phyloP scores from a whole-genome alignment of 2,329 filamentous ascomycete species.

The Botrytis squamosa region DNA sequence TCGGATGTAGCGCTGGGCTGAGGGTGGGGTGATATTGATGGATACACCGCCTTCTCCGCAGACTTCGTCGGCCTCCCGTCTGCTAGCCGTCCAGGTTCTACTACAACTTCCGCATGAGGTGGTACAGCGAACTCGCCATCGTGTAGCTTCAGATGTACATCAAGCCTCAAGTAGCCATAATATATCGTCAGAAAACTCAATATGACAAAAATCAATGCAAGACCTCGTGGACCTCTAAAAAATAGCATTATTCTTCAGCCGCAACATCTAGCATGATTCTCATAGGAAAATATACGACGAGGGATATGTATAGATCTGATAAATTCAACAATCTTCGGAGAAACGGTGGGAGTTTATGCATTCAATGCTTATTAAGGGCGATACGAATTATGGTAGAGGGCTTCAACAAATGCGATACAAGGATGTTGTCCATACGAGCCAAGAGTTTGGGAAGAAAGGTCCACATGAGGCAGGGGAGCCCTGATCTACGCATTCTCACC shows the following conservation, averaged over 20 bases:
- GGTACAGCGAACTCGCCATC: not conserved
- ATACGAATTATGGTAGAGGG: not conserved
- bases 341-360: not conserved
- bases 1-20: not conserved
- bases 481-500: not conserved
- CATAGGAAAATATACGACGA: not conserved
- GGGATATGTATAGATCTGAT: slow-evolving; percentile 1
- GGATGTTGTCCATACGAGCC: not conserved
- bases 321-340: not conserved
- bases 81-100: not conserved
- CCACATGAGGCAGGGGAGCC: not conserved
- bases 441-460: not conserved
- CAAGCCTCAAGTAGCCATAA: slow-evolving; percentile 8
- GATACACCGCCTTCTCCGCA: slow-evolving; percentile 5
- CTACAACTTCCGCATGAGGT: not conserved
- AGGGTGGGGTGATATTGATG: not conserved
- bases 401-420: not conserved
- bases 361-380: not conserved
- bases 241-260: slow-evolving; percentile 10
- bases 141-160: not conserved
- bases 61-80: not conserved
- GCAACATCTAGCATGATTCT: slow-evolving; percentile 5
- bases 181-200: slow-evolving; percentile 1
- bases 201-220: slow-evolving; percentile 4
- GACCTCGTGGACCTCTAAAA: slow-evolving; percentile 6